phyloP scores from a whole-genome alignment of 495 filamentous ascomycete genomes.

The Xylaria bambusicola region DNA sequence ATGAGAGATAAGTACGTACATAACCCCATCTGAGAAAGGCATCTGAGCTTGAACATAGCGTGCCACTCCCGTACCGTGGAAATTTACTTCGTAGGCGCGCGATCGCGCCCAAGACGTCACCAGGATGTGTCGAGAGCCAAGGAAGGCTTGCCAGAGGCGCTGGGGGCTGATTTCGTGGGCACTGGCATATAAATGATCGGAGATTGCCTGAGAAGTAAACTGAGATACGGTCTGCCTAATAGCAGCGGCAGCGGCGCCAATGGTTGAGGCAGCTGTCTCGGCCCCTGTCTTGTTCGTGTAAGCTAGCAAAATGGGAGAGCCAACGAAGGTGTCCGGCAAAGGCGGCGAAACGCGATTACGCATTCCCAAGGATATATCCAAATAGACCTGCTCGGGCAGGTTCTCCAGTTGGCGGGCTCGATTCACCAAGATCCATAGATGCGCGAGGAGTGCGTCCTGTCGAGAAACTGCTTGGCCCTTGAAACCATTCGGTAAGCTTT shows the following conservation, averaged over 20 bases:
- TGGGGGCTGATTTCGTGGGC: conserved; percentile 40
- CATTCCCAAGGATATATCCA: conserved; percentile 38
- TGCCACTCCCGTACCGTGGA: conserved; percentile 26
- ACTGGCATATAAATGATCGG: conserved; percentile 34
- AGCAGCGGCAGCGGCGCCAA: conserved; percentile 30
- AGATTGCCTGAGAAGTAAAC: conserved; percentile 38
- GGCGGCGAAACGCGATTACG: conserved; percentile 35
- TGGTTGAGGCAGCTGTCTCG: conserved; percentile 11
- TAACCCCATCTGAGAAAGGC: conserved; percentile 41
- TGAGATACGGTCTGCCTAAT: conserved; percentile 33
- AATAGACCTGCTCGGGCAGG: conserved; percentile 28
- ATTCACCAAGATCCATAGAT: conserved; percentile 43
- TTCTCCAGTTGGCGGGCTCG: conserved; percentile 31
- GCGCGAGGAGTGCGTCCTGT: conserved; percentile 41
- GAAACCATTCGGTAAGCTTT: conserved; percentile 24
- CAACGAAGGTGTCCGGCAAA: conserved; percentile 38
- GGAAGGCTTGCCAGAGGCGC: conserved; percentile 42
- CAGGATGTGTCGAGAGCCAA: conserved; percentile 37
- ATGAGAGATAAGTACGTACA: conserved; percentile 33
- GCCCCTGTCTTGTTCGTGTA: conserved; percentile 23
- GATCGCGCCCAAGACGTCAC: conserved; percentile 44
- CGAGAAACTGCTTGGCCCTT: conserved; percentile 30
- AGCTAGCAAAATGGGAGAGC: conserved; percentile 36
- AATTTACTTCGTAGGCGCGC: conserved; percentile 41
- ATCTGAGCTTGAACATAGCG: conserved; percentile 41